Evolutionary conservation across 257 asterid species (phyloP).

Genomic region (Scutellaria baicalensis): DNA sequence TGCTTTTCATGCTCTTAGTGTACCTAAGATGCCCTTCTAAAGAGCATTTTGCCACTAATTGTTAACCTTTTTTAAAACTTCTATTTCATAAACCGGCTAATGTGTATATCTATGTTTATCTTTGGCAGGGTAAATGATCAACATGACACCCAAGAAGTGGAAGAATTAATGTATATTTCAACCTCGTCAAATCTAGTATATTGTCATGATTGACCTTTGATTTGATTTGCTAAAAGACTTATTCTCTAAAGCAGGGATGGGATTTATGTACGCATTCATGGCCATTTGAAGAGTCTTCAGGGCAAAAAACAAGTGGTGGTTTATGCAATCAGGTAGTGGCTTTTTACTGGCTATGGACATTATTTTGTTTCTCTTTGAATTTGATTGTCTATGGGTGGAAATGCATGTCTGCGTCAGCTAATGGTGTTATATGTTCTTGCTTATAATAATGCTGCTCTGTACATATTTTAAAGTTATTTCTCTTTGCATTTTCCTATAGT

Average conservation of each 20-base stretch:
- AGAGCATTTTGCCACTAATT: background rate
- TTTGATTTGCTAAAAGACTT: background rate
- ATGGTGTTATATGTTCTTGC: background rate
- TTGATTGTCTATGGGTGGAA: background rate
- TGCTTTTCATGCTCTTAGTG: background rate
- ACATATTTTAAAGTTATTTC: background rate
- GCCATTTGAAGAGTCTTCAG: slow-evolving; percentile 53
- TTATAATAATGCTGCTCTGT: background rate
- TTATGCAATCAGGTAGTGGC: slow-evolving; percentile 66
- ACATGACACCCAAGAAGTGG: slow-evolving; percentile 66
- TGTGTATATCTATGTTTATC: background rate
- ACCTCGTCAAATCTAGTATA: background rate
- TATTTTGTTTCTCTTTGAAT: background rate
- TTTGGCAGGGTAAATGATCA: slow-evolving; percentile 73
- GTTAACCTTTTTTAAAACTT: background rate
- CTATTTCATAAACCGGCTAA: background rate
- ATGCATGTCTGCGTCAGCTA: background rate
- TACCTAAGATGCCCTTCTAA: background rate
- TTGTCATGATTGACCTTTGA: background rate
- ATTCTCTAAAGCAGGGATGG: slow-evolving; percentile 48
- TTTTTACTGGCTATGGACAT: background rate
- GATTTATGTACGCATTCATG: slow-evolving; percentile 65
- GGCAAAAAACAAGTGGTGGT: slow-evolving; percentile 60
- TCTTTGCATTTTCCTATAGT: background rate
- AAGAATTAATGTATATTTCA: slow-evolving; percentile 35